Evolutionary conservation across 176 grass and related monocot genomes (phyloP).

Genomic region (Oryza nivara): DNA sequence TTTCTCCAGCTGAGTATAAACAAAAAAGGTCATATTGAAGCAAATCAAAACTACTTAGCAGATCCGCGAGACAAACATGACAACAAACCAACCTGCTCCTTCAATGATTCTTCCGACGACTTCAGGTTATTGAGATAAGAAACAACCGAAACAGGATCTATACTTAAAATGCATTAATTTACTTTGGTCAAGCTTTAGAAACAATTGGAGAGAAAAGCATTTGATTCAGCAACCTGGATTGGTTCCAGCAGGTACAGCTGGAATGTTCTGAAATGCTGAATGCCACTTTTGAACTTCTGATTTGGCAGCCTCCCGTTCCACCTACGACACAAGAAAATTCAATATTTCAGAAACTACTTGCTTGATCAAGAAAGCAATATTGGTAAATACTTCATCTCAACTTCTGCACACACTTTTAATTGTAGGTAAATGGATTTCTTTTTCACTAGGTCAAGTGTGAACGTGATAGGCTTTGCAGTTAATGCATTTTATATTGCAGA

Average conservation of each 20-base stretch:
- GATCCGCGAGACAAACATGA: conserved; percentile 11
- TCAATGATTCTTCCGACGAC: conserved; percentile 94
- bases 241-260: conserved; percentile 63
- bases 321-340: conserved; percentile 47
- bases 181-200: conserved; percentile 13
- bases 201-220: conserved; percentile 10
- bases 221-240: conserved; percentile 63
- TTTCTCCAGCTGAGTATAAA: conserved; percentile 84
- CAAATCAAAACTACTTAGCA: conserved; percentile 22
- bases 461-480: not conserved
- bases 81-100: conserved; percentile 74
- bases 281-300: conserved; percentile 97
- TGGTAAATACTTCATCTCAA: not conserved
- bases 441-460: not conserved
- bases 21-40: conserved; percentile 19
- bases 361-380: conserved; percentile 1
- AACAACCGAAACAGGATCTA: conserved; percentile 84
- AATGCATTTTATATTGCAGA: not conserved
- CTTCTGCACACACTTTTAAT: not conserved
- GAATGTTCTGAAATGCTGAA: conserved; percentile 81
- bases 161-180: conserved; percentile 40
- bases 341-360: conserved; percentile 29
- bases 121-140: conserved; percentile 85
- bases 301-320: conserved; percentile 73
- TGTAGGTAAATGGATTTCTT: not conserved